phyloP scores from a whole-genome alignment of 495 filamentous ascomycete genomes.

The Penicillium crystallinum region DNA sequence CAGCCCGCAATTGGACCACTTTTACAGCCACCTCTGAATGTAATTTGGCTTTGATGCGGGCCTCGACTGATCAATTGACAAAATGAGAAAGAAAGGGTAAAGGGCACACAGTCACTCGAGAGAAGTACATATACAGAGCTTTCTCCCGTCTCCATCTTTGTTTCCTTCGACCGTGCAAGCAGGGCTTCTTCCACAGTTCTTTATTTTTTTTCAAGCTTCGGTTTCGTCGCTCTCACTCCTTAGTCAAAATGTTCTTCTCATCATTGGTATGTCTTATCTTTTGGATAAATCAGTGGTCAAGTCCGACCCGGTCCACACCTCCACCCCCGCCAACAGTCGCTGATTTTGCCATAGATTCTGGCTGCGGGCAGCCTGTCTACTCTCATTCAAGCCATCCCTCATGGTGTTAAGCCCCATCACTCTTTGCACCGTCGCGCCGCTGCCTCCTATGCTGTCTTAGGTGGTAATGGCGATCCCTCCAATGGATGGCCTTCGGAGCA shows the following conservation, averaged over 20 bases:
- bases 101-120: not conserved
- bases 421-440: constrained; percentile 21
- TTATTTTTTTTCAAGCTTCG: constrained; percentile 13
- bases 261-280: constrained; percentile 19
- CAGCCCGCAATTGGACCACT: constrained; percentile 8
- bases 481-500: constrained; percentile 19
- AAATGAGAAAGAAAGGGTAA: not conserved
- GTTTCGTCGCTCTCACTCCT: constrained; percentile 16
- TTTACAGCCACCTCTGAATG: constrained; percentile 4
- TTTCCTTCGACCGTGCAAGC: constrained; percentile 17
- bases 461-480: constrained; percentile 15
- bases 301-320: not conserved
- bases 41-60: constrained; percentile 3
- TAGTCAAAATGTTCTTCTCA: constrained; percentile 22
- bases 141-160: not conserved
- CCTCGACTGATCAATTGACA: constrained; percentile 5
- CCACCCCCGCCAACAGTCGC: not conserved
- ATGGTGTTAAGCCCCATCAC: constrained; percentile 9
- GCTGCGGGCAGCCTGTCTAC: constrained; percentile 32
- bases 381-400: constrained; percentile 13
- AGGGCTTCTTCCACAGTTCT: constrained; percentile 21
- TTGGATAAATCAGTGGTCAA: not conserved
- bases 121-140: constrained; percentile 17
- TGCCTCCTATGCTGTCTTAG: constrained; percentile 12
- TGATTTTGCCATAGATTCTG: constrained; percentile 13